Conservation (phyloP, 169 alveolate species). For the Plasmodium sp. region DNA sequence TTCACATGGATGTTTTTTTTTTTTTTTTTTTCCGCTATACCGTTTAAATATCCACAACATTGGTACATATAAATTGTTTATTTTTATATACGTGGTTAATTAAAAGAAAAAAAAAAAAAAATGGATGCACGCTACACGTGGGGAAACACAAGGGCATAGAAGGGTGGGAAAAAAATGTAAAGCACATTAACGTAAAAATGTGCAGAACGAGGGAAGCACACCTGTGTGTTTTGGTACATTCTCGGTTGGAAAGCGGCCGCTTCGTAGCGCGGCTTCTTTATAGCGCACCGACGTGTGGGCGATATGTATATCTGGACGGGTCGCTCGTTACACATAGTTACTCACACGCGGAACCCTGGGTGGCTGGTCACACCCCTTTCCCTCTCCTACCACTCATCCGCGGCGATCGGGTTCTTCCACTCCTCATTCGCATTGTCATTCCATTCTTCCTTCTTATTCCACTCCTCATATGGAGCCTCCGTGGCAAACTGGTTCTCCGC, state of each 20-base stretch:
- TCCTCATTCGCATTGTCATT: constrained; percentile 71
- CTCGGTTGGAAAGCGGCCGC: background rate
- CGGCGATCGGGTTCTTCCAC: constrained; percentile 69
- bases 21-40: background rate
- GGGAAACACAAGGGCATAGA: background rate
- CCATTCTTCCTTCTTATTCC: constrained; percentile 76
- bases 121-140: background rate
- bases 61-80: background rate
- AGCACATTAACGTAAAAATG: background rate
- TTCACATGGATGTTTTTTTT: background rate
- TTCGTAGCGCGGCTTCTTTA: background rate
- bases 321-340: background rate
- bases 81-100: background rate
- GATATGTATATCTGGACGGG: background rate
- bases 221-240: background rate
- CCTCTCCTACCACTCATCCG: constrained; percentile 47
- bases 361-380: background rate
- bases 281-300: background rate
- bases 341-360: background rate
- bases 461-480: constrained; percentile 73
- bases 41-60: background rate
- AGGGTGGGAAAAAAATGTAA: background rate
- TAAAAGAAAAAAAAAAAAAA: constrained; percentile 2
- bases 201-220: background rate
- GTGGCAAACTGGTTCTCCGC: constrained; percentile 61